Conservation (phyloP, 306 rosid genomes). For the Benincasa hispida region DNA sequence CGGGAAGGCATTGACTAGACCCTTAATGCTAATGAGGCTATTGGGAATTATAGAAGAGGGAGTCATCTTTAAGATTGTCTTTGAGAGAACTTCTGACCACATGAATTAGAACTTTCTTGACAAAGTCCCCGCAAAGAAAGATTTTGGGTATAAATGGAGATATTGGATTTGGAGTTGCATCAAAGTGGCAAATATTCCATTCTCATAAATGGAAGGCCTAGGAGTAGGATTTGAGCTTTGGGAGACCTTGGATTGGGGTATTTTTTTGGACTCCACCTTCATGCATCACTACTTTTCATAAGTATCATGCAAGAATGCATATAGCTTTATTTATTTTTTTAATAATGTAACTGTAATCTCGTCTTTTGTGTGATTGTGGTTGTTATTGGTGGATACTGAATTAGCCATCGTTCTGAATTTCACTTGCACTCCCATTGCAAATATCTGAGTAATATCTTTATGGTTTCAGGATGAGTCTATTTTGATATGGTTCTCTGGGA, state of each 20-base stretch:
- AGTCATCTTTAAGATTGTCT: background rate
- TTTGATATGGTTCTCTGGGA: slow-evolving; percentile 97
- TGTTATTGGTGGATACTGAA: background rate
- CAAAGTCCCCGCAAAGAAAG: background rate
- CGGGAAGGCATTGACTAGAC: background rate
- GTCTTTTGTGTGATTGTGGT: background rate
- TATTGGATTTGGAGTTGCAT: background rate
- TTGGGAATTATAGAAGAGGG: background rate
- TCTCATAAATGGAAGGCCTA: background rate
- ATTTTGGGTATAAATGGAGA: background rate
- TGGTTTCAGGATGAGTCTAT: slow-evolving; percentile 85
- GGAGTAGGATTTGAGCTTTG: background rate
- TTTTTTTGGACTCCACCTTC: background rate
- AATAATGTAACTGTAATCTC: background rate
- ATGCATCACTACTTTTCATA: background rate
- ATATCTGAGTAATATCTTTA: slow-evolving; percentile 15
- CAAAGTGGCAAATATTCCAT: background rate
- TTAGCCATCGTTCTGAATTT: background rate
- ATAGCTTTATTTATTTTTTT: background rate
- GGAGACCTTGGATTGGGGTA: background rate
- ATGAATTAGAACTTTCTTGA: background rate
- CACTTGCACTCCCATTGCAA: background rate
- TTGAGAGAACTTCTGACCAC: background rate
- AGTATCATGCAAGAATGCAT: background rate
- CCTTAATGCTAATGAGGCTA: background rate